Evolutionary conservation across 2,329 filamentous ascomycete genomes (phyloP).

Genomic region (Fusarium sp.): DNA sequence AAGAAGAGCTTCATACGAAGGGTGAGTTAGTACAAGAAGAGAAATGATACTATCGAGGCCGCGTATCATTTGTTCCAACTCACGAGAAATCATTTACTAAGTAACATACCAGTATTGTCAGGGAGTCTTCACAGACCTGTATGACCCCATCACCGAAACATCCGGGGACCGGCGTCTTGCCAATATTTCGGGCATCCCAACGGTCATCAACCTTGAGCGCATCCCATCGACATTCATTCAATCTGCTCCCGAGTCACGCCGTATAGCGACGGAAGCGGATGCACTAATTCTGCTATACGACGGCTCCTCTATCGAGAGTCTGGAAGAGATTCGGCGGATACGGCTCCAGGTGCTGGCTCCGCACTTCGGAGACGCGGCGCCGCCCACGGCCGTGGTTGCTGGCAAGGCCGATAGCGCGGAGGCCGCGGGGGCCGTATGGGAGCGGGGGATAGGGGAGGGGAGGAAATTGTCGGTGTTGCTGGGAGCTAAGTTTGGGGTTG

Average conservation of each 20-base stretch:
- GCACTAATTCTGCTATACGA: conserved; percentile 37
- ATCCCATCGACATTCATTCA: conserved; percentile 32
- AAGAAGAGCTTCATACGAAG: conserved; percentile 40
- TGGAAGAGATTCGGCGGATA: conserved; percentile 29
- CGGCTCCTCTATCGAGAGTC: conserved; percentile 10
- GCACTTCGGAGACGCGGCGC: conserved; percentile 15
- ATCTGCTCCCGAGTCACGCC: conserved; percentile 8
- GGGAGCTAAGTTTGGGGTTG: conserved; percentile 32
- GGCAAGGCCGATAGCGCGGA: conserved; percentile 33
- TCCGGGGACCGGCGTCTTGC: conserved; percentile 28
- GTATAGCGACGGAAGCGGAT: conserved; percentile 28
- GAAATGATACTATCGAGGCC: background rate
- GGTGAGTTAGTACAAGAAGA: conserved; percentile 20
- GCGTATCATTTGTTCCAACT: background rate
- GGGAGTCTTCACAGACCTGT: conserved; percentile 32
- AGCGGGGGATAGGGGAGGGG: conserved; percentile 21
- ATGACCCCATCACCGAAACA: conserved; percentile 35
- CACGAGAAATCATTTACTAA: background rate
- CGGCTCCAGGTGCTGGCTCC: conserved; percentile 21
- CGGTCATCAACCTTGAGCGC: conserved; percentile 30
- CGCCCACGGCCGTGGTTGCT: conserved; percentile 28
- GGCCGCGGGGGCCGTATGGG: conserved; percentile 28
- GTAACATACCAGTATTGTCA: conserved; percentile 33
- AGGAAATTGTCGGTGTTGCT: conserved; percentile 28
- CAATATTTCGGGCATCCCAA: conserved; percentile 22